Conservation (phyloP, 306 rosid genomes). For the Cucumis melo region DNA sequence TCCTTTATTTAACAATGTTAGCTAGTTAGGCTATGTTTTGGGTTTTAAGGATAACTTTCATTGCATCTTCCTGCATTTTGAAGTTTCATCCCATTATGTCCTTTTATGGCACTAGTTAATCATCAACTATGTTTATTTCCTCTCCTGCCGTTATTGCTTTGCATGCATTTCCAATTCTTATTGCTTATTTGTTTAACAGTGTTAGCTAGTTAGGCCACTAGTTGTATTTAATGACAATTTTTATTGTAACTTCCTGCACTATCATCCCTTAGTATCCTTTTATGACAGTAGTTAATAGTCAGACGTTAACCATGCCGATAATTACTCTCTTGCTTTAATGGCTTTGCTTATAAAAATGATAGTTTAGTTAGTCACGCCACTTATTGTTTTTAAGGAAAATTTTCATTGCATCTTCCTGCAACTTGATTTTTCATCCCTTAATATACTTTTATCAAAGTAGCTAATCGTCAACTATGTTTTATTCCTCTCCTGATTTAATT, state of each 20-base stretch:
- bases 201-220: not conserved
- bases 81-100: not conserved
- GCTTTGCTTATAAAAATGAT: not conserved
- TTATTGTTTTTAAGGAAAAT: not conserved
- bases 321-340: not conserved
- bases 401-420: not conserved
- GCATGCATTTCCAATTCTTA: not conserved
- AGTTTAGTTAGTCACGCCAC: not conserved
- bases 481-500: not conserved
- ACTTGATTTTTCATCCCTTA: not conserved
- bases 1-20: not conserved
- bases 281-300: not conserved
- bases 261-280: not conserved
- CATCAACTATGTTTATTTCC: not conserved
- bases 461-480: not conserved
- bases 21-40: not conserved
- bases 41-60: not conserved
- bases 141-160: not conserved
- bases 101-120: not conserved
- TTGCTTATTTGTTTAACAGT: not conserved
- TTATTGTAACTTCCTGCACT: not conserved
- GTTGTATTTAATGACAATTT: not conserved
- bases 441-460: not conserved
- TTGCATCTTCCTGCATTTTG: not conserved
- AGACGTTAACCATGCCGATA: not conserved